These are phyloP conservation scores for Miamiensis avidus DNA, from an alignment of 169 alveolate genomes.

Conservation along the genomic window DNA sequence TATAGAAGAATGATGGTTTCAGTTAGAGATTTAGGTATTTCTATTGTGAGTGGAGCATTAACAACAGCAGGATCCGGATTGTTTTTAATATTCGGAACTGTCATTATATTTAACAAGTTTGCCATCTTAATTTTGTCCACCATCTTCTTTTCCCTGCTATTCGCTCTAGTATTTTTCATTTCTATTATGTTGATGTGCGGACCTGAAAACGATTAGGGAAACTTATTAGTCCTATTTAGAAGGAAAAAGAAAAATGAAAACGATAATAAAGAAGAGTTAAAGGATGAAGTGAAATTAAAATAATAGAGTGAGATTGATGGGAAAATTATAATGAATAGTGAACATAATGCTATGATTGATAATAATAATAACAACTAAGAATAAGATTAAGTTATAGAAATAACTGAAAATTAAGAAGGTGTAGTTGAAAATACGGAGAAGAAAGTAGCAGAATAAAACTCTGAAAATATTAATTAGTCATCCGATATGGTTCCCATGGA, in stretches of 20 bases:
- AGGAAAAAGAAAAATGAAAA: background rate
- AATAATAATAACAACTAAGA: no score
- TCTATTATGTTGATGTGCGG: background rate
- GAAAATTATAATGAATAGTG: background rate
- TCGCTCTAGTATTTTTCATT: background rate
- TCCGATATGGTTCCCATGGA: no score
- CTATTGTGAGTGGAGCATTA: constrained; percentile 32
- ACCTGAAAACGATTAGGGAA: background rate
- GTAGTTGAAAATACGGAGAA: background rate
- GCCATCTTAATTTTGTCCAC: background rate
- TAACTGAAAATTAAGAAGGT: background rate
- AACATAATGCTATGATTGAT: background rate
- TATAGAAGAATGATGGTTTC: constrained; percentile 6
- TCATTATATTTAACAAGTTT: no score
- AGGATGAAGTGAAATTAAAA: background rate
- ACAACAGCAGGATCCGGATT: constrained; percentile 35
- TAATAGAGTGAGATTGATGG: background rate
- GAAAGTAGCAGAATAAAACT: no score
- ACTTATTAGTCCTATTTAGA: background rate
- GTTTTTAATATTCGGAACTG: background rate
- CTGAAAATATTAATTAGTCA: no score
- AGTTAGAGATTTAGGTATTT: constrained; percentile 26
- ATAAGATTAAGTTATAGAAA: background rate
- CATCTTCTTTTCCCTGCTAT: background rate
- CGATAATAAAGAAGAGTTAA: background rate